phyloP scores from a whole-genome alignment of 306 rosid species.

The Dalbergia cultrata region DNA sequence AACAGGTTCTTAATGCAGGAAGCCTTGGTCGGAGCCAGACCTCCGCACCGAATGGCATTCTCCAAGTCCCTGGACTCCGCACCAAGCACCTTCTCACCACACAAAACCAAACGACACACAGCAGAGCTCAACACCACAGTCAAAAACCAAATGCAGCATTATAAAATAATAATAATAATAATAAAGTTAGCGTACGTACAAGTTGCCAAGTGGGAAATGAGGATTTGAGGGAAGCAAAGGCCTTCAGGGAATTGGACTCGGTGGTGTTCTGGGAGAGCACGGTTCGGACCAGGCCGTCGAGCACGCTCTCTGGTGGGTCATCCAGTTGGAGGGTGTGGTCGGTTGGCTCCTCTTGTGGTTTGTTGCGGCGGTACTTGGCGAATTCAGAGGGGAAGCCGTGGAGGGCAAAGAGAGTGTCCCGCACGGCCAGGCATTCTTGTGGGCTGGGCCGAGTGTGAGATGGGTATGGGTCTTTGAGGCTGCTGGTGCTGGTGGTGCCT shows the following conservation, averaged over 20 bases:
- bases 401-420: slow-evolving; percentile 69
- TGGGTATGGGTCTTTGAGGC: slow-evolving; percentile 62
- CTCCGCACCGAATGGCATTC: slow-evolving; percentile 87
- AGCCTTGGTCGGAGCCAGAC: slow-evolving; percentile 85
- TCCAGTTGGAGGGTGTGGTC: slow-evolving; percentile 38
- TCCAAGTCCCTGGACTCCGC: slow-evolving; percentile 72
- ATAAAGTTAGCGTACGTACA: neutral
- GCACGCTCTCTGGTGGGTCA: slow-evolving; percentile 54
- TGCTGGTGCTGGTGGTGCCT: neutral
- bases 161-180: too few species aligned
- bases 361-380: slow-evolving; percentile 76
- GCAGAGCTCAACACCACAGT: neutral
- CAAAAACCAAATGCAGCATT: too few species aligned
- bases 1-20: slow-evolving; percentile 77
- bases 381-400: slow-evolving; percentile 85
- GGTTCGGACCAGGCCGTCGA: slow-evolving; percentile 86
- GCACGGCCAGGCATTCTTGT: slow-evolving; percentile 62
- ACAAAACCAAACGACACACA: neutral
- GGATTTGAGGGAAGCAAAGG: slow-evolving; percentile 82
- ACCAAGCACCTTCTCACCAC: slow-evolving; percentile 63
- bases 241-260: slow-evolving; percentile 62
- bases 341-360: neutral
- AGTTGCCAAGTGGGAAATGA: slow-evolving; percentile 64
- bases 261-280: slow-evolving; percentile 93
- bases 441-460: slow-evolving; percentile 63